Conservation (phyloP, 129 eudicot species). For the Centella asiatica region DNA sequence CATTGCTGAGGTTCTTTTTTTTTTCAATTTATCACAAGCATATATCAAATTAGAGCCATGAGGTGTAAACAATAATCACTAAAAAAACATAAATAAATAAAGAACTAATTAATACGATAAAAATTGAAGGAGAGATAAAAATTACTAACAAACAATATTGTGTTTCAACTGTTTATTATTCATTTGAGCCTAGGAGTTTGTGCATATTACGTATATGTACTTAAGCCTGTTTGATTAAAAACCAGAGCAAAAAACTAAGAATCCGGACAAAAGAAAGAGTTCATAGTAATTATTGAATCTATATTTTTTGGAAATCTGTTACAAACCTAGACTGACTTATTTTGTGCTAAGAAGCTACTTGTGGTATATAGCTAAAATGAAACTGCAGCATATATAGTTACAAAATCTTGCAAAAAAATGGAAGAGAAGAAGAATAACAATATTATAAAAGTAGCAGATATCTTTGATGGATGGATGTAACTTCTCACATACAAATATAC, state of each 20-base stretch:
- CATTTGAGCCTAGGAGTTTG: no score
- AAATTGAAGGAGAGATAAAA: background rate
- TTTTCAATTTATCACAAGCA: background rate
- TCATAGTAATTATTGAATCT: background rate
- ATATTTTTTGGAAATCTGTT: background rate
- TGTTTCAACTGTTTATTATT: no score
- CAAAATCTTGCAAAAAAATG: constrained; percentile 24
- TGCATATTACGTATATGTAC: no score
- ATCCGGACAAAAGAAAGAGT: background rate
- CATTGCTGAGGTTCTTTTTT: constrained; percentile 47
- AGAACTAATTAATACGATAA: background rate
- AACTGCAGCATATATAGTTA: background rate
- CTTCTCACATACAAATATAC: constrained; percentile 26
- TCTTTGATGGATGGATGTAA: constrained; percentile 34
- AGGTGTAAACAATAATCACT: no score
- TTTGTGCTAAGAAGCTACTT: constrained; percentile 19
- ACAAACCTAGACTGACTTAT: constrained; percentile 12
- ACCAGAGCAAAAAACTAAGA: background rate
- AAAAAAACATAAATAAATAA: background rate
- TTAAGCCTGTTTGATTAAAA: background rate
- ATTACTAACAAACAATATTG: no score
- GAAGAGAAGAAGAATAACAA: constrained; percentile 15
- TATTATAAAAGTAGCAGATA: constrained; percentile 31
- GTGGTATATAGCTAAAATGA: constrained; percentile 10
- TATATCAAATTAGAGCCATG: no score